Conservation (phyloP, 148 eudicot species). For the Beta vulgaris region DNA sequence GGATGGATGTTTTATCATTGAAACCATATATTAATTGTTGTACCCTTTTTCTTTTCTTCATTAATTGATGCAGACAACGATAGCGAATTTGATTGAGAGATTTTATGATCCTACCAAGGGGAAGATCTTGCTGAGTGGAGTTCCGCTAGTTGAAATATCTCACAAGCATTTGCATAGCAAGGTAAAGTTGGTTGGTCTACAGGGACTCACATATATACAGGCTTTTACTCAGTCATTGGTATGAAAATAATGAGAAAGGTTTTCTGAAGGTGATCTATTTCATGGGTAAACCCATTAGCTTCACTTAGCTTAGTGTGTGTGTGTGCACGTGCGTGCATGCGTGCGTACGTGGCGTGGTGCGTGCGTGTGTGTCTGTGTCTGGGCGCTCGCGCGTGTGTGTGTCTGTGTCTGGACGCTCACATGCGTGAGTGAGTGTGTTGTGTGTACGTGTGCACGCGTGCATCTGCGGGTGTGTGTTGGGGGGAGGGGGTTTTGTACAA, state of each 20-base stretch:
- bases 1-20: background rate
- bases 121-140: conserved; percentile 69
- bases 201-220: background rate
- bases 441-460: too few species aligned
- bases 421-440: too few species aligned
- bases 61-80: conserved; percentile 68
- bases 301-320: background rate
- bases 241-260: background rate
- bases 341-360: too few species aligned
- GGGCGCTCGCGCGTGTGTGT: too few species aligned
- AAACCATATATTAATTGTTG: background rate
- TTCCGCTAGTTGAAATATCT: conserved; percentile 67
- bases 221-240: background rate
- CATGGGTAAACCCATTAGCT: background rate
- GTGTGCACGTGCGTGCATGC: background rate
- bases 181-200: conserved; percentile 35
- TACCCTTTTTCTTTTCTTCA: background rate
- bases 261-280: background rate
- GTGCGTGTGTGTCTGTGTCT: too few species aligned
- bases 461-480: too few species aligned
- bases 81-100: conserved; percentile 84
- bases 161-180: conserved; percentile 74
- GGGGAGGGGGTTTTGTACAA: too few species aligned
- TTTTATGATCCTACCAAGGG: conserved; percentile 87
- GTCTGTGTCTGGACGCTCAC: too few species aligned